These are phyloP conservation scores for Grosmannia penicillata DNA, from an alignment of 2,329 filamentous ascomycete genomes.

Conservation along the genomic window DNA sequence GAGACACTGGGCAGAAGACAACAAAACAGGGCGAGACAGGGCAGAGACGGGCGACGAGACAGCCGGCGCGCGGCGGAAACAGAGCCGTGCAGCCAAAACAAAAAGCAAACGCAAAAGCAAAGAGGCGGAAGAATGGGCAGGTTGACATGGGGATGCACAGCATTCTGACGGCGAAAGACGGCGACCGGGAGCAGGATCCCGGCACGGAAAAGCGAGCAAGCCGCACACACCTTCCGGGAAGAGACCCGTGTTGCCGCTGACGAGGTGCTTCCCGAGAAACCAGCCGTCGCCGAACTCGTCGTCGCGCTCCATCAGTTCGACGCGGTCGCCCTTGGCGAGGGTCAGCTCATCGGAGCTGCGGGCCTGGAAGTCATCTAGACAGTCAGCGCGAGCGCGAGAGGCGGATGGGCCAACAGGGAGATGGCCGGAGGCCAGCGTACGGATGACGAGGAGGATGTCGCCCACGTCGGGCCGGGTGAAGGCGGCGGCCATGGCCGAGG, in stretches of 20 bases:
- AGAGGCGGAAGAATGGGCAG: too few species aligned
- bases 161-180: too few species aligned
- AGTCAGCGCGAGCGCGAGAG: not conserved
- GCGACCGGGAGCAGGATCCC: not conserved
- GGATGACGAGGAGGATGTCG: conserved; percentile 56
- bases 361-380: conserved; percentile 74
- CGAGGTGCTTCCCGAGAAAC: conserved; percentile 64
- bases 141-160: not conserved
- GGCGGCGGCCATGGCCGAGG: conserved; percentile 17
- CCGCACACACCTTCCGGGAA: conserved; percentile 60
- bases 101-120: too few species aligned
- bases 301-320: conserved; percentile 71
- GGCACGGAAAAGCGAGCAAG: not conserved
- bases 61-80: too few species aligned
- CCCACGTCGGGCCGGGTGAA: conserved; percentile 42
- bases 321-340: conserved; percentile 68
- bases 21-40: too few species aligned
- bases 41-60: too few species aligned
- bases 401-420: not conserved
- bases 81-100: not conserved
- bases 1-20: not conserved
- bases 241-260: conserved; percentile 59
- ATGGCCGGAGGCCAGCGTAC: conserved; percentile 33
- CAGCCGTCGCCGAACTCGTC: conserved; percentile 82
- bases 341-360: conserved; percentile 88